phyloP scores from a whole-genome alignment of 768 basidiomycete genomes.

The Gloeopeniophorella convolvens region DNA sequence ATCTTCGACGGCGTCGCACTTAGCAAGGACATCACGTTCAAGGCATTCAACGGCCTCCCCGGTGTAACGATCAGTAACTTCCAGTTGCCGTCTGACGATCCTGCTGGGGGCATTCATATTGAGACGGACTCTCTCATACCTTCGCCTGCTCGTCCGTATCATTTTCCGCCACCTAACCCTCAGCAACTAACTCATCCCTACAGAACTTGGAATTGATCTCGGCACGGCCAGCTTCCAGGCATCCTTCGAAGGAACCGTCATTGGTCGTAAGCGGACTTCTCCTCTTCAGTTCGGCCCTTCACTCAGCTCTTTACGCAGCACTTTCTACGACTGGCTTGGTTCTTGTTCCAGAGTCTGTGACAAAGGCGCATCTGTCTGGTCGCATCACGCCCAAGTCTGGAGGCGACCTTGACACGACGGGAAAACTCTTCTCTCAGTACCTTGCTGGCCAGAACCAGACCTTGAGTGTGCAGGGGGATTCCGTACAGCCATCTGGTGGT shows the following conservation, averaged over 20 bases:
- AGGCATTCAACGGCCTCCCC: constrained; percentile 64
- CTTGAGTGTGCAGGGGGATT: constrained; percentile 49
- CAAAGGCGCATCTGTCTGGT: constrained; percentile 50
- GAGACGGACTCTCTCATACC: constrained; percentile 62
- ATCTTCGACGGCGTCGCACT: constrained; percentile 61
- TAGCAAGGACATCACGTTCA: constrained; percentile 54
- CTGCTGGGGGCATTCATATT: constrained; percentile 63
- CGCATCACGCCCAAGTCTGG: constrained; percentile 59
- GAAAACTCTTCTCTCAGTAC: constrained; percentile 60
- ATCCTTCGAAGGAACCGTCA: constrained; percentile 46
- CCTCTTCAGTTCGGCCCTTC: not conserved
- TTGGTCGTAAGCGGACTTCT: constrained; percentile 49
- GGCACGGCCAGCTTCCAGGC: constrained; percentile 59
- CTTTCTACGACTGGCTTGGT: constrained; percentile 43
- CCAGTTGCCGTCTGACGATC: constrained; percentile 59
- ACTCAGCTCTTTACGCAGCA: constrained; percentile 34
- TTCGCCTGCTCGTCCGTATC: constrained; percentile 53
- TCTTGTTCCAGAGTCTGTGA: constrained; percentile 42
- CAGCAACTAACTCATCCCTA: not conserved
- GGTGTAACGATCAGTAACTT: constrained; percentile 69
- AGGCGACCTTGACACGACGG: constrained; percentile 44
- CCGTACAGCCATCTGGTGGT: constrained; percentile 51
- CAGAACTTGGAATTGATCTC: constrained; percentile 64
- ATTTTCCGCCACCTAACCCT: not conserved
- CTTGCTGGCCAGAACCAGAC: constrained; percentile 59